Base-by-base conservation (phyloP, 2,329 filamentous ascomycete genomes). In the Thielaviopsis euricoi region DNA sequence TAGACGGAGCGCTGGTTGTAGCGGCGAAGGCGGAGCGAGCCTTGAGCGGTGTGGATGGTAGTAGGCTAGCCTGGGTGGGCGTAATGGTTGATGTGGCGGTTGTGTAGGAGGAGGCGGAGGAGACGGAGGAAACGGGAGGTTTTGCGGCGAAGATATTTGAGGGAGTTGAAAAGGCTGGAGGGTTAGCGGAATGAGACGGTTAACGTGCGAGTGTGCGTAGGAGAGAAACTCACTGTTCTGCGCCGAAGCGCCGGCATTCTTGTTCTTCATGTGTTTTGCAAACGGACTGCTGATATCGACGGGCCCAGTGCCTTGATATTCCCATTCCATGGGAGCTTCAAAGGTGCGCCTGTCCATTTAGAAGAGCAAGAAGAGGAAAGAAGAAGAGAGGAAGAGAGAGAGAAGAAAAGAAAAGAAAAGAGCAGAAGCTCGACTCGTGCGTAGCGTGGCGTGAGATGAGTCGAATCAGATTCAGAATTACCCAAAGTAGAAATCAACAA, bases 261-360 rank as follows among this genome's bases (percentile, higher is more conserved):
- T 52, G 33, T 17, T 52, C 50, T 26, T 37, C 19, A 54, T 25
- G 50, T 58, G 59, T 43, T 55, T 57, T 5, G 76, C 73, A 66
- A 83, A 84, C 1, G 81, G 81, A 62, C 80, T 83, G 10, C 78
- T 79, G 19, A 74, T 75, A 68, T 84, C 81, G 61, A 80, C 68
- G 19, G 79, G 80, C 1, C 76, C 79, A 53, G 71, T 68, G 61
- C 73, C 74, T 64, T 83, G 76, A 67, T 81, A 84, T 66, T 84
- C 79, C 78, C 79, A 85, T 64, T 84, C 81, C 81, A 85, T 85
- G 62, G 73, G 80, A 61, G 78, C 73, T 68, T 83, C 80, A 62
- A 73, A 76, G 1, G 76, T 80, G 64, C 81, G 73, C 63, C 73
- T 73, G 57, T 79, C 74, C 74, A 79, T 81, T 63, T 9, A 26